Base-by-base conservation (phyloP, 345 rosid species). In the Passiflora organensis region DNA sequence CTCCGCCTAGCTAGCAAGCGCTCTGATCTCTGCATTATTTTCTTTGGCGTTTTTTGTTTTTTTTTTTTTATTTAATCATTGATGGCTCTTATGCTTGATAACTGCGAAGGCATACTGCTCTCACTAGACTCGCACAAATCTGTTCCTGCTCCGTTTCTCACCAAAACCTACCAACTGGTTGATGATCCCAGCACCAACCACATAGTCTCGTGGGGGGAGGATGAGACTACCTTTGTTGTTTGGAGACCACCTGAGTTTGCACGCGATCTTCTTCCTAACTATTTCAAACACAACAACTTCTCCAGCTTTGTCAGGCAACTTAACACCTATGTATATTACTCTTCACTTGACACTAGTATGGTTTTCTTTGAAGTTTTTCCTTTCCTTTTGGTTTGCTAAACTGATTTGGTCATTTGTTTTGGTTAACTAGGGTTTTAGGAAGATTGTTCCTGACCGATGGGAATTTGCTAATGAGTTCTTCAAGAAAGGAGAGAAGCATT, bases 381-480 rank as follows among this genome's bases (percentile, higher is more conserved):
- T 53, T 23, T 48, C 6, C 21, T 17, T 23, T 60, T 47, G 5
- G 4, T 42, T 18, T 50, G 34, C 34, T 28, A 3, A 28, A 10
- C 45, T 49, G 45, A 15, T 65, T 41, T 52, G 57, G n/a, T n/a
- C n/a, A 34, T 36, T 57, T 41, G 1, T 50, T 47, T 57, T 55
- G 55, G 41, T 41, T 9, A 5, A 51, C 32, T 81, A 91, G 98
- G 98, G 98, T 51, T 91, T 91, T 65, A 86, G 95, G 61, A 91
- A 91, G 86, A 86, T 91, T 48, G 98, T 91, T 11, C 98, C 96
- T 0, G 98, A 91, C 76, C 73, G 95, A 68, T 91, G 98, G 98
- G 98, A 91, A 69, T 91, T 91, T 36, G 96, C 96, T 0, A 91
- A 91, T 51, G 98, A 88, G 74, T 81, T 73, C 70, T 91, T 91